A percentile compares a stretch with the other conserved stretches of the same genome.
Conservation (phyloP, 192 early-diverging fungal species). For the Umbelopsis vinacea region DNA sequence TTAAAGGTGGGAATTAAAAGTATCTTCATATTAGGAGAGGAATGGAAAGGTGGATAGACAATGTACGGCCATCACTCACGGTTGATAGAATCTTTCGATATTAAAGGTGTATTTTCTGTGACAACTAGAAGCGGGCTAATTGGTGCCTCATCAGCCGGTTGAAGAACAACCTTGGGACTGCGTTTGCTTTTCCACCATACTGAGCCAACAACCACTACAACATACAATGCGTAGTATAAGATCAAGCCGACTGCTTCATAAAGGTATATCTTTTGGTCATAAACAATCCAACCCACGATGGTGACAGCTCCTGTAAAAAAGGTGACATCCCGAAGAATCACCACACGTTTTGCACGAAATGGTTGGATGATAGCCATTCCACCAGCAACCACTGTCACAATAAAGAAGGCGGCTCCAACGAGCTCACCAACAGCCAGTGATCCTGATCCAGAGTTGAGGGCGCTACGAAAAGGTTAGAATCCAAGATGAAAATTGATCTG, state of each 20-base stretch:
- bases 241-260: constrained; percentile 57
- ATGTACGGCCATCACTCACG: not conserved
- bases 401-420: constrained; percentile 84
- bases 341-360: constrained; percentile 65
- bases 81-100: not conserved
- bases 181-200: constrained; percentile 42
- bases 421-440: constrained; percentile 89
- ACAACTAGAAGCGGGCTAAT: not conserved
- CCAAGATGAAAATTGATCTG: not conserved
- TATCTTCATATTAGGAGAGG: not conserved
- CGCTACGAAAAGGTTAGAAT: constrained; percentile 47
- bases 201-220: constrained; percentile 57
- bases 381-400: constrained; percentile 83
- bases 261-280: constrained; percentile 57
- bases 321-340: constrained; percentile 76
- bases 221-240: constrained; percentile 62
- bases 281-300: constrained; percentile 52
- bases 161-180: not conserved
- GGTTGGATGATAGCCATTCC: constrained; percentile 80
- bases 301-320: constrained; percentile 73
- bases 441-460: constrained; percentile 70
- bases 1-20: no score
- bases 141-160: constrained; percentile 6
- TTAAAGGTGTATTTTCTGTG: constrained; percentile 4
- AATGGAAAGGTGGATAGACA: not conserved